A percentile compares a stretch with the other conserved stretches of the same genome.
Conservation (phyloP, 2,329 filamentous ascomycete species). For the Cladophialophora bantiana region DNA sequence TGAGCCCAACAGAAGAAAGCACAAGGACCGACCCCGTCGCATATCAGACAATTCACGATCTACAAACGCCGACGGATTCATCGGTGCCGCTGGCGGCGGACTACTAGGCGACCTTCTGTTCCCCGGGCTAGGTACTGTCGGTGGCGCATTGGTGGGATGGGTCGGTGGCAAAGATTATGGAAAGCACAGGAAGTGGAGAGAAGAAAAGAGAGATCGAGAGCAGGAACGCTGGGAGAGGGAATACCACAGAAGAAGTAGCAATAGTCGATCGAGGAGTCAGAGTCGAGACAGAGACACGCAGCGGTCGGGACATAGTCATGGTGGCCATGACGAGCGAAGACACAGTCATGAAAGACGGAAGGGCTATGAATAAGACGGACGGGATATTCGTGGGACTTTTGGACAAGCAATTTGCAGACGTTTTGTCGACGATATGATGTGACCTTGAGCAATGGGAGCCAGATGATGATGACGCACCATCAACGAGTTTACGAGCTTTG, state of each 20-base stretch:
- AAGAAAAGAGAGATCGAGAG: conserved; percentile 37
- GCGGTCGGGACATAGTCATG: conserved; percentile 29
- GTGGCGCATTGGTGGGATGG: conserved; percentile 40
- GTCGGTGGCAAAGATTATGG: conserved; percentile 41
- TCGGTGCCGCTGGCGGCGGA: conserved; percentile 41
- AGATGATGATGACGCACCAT: conserved; percentile 1
- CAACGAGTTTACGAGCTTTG: neutral
- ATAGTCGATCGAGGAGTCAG: conserved; percentile 31
- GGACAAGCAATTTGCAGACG: neutral
- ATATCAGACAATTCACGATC: conserved; percentile 36
- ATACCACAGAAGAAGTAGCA: conserved; percentile 19
- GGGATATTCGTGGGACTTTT: neutral
- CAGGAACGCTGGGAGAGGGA: conserved; percentile 39
- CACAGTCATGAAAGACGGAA: conserved; percentile 24
- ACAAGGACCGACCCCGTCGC: conserved; percentile 30
- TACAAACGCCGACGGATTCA: conserved; percentile 37
- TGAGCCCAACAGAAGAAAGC: conserved; percentile 36
- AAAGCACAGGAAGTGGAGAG: conserved; percentile 39
- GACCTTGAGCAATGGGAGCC: neutral
- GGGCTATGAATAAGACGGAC: conserved; percentile 19
- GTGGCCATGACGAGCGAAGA: conserved; percentile 9
- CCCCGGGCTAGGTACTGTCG: conserved; percentile 41
- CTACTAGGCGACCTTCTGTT: conserved; percentile 41
- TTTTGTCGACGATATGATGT: neutral
- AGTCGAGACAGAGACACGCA: conserved; percentile 26